Conservation (phyloP, 2,329 filamentous ascomycete species). For the Hypoxylon sp. region DNA sequence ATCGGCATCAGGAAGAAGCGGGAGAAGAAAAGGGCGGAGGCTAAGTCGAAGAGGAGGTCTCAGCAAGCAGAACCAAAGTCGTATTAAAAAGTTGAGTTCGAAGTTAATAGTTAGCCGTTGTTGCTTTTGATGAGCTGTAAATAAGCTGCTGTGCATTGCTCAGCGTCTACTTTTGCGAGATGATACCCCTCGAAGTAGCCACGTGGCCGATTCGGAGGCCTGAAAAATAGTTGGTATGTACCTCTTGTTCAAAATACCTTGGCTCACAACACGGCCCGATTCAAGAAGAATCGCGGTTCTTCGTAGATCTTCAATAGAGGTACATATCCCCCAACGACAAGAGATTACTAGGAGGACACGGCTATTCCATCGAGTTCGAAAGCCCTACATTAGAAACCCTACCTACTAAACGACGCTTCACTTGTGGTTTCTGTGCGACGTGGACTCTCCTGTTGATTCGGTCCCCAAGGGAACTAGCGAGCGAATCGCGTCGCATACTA, state of each 20-base stretch:
- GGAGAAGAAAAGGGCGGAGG: conserved; percentile 44
- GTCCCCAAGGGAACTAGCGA: too few species aligned
- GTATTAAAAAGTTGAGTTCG: not conserved
- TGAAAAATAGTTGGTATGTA: not conserved
- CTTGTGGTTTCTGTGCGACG: too few species aligned
- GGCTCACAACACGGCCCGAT: not conserved
- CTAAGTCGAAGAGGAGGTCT: conserved; percentile 18
- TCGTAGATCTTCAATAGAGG: not conserved
- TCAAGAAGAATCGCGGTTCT: not conserved
- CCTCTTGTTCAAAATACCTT: not conserved
- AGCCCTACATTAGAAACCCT: too few species aligned
- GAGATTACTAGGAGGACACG: not conserved
- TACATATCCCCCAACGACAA: not conserved
- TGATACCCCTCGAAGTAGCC: not conserved
- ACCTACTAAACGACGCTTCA: too few species aligned
- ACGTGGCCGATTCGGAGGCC: not conserved
- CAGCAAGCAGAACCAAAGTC: not conserved
- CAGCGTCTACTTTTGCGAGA: not conserved
- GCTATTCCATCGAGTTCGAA: too few species aligned
- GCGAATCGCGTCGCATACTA: too few species aligned
- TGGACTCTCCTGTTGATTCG: too few species aligned
- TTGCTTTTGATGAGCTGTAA: not conserved
- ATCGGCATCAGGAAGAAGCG: conserved; percentile 59
- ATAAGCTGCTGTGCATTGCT: not conserved
- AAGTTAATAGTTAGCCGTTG: too few species aligned